Evolutionary conservation across 805 yeast genomes (phyloP).

Genomic region (Citeromyces nyonsensis): DNA sequence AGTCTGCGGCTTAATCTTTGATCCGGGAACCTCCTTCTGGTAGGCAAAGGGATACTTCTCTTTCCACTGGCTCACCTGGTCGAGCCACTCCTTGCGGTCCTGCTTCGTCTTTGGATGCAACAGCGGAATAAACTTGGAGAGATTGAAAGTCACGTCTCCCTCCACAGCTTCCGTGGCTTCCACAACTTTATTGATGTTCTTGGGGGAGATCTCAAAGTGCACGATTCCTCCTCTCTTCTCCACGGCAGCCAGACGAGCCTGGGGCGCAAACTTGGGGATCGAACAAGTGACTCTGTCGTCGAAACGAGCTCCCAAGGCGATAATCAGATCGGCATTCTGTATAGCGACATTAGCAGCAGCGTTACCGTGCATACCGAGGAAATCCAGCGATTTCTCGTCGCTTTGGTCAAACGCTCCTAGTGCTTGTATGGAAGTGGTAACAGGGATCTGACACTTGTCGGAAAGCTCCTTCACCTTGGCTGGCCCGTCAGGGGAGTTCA

Average conservation of each 20-base stretch:
- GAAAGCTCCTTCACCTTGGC: conserved; percentile 64
- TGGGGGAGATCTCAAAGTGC: conserved; percentile 92
- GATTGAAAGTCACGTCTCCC: conserved; percentile 82
- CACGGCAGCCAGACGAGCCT: conserved; percentile 75
- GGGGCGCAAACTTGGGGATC: conserved; percentile 83
- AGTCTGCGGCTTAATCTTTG: conserved; percentile 85
- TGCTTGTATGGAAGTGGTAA: conserved; percentile 89
- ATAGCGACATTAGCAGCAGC: conserved; percentile 92
- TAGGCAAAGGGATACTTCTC: conserved; percentile 74
- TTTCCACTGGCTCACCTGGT: conserved; percentile 67
- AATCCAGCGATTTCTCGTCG: conserved; percentile 81
- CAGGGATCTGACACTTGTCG: conserved; percentile 87
- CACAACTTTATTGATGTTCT: conserved; percentile 94
- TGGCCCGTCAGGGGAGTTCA: conserved; percentile 74
- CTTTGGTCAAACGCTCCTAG: conserved; percentile 90
- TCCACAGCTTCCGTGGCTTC: conserved; percentile 93
- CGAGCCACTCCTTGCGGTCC: conserved; percentile 69
- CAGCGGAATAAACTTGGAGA: conserved; percentile 58
- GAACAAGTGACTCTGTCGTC: conserved; percentile 96
- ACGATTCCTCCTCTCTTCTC: conserved; percentile 90
- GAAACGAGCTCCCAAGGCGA: conserved; percentile 94
- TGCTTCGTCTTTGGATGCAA: conserved; percentile 30
- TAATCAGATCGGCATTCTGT: conserved; percentile 83
- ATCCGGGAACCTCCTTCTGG: conserved; percentile 65
- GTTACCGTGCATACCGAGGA: conserved; percentile 98